Base-by-base conservation (phyloP, 2,329 filamentous ascomycete genomes). In the Cladosporium sp. region DNA sequence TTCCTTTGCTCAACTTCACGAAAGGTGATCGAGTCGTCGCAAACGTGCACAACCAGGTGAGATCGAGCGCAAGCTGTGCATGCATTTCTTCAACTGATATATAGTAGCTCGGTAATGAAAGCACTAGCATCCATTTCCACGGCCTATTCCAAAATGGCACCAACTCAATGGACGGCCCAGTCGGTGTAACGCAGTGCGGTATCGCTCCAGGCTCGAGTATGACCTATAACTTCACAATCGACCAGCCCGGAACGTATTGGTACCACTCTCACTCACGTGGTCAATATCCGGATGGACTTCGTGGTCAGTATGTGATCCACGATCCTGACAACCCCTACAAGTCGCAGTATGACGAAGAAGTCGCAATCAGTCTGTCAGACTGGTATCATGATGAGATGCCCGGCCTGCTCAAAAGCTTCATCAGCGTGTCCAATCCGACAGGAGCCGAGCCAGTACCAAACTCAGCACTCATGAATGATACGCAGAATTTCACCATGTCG, bases 101-200 rank as follows among this genome's bases (percentile, higher is more conserved):
- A 12, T 30, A 3, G 11, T 45, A 71, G 69, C 83, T 88, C 0
- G 76, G 78, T 12, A 88, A 91, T 64, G 72, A 82, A 64, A 82
- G 80, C 12, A 88, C 87, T 8, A 83, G 81, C 38, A 78, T 92
- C 5, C 89, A 93, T 69, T 92, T 89, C 71, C 89, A 93, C 65
- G 89, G 89, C 15, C 80, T 93, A 62, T 90, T 85, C 68, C 88
- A 91, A 69, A 89, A 89, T 64, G 88, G 87, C 11, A 89, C 88
- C 0, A 89, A 85, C 60, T 80, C 80, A 59, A 89, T 90, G 86
- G 89, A 93, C 66, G 89, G 89, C 0, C 82, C 87, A 1, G 78
- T 84, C 0, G 86, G 83, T 37, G 80, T 89, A 5, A 87, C 83
- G 0, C 88, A 89, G 68, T 89, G 86, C 61, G 80, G 82, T 0